Percentiles rank a stretch among this genome's conserved stretches.
Conservation (phyloP, 2,329 filamentous ascomycete genomes). For the Volutella citrinella region DNA sequence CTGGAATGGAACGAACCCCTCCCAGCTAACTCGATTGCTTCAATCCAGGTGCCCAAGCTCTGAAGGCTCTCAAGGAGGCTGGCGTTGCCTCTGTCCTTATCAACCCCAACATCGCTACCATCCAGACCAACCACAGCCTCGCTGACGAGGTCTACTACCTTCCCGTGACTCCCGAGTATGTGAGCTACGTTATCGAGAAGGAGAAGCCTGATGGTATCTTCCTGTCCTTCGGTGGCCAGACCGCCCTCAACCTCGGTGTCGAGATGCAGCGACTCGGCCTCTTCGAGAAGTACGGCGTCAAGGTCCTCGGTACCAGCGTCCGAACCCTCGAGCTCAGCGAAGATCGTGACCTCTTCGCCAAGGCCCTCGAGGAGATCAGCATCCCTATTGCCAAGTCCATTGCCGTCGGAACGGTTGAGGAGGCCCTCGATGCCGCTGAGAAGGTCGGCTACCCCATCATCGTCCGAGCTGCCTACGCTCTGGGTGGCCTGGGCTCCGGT, state of each 20-base stretch:
- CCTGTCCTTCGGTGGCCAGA: conserved; percentile 95
- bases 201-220: conserved; percentile 97
- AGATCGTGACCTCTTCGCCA: conserved; percentile 93
- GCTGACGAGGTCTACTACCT: conserved; percentile 98
- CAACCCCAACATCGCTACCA: conserved; percentile 98
- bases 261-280: conserved; percentile 95
- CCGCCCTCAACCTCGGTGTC: conserved; percentile 92
- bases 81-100: conserved; percentile 88
- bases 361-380: conserved; percentile 93
- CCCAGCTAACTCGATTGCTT: conserved; percentile 16
- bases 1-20: conserved; percentile 8
- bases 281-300: conserved; percentile 92
- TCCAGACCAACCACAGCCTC: conserved; percentile 94
- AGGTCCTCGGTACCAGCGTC: conserved; percentile 92
- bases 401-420: conserved; percentile 86
- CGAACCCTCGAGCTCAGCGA: conserved; percentile 92
- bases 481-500: conserved; percentile 92
- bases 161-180: conserved; percentile 95
- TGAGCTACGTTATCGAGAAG: conserved; percentile 94
- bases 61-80: conserved; percentile 96
- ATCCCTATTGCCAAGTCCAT: conserved; percentile 97
- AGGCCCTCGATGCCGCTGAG: conserved; percentile 83
- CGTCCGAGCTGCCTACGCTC: conserved; percentile 91
- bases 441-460: conserved; percentile 95
- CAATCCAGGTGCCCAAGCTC: conserved; percentile 78